Percentiles rank a stretch among this genome's conserved stretches.
phyloP scores from a whole-genome alignment of 306 rosid genomes.

The Citrullus amarus region DNA sequence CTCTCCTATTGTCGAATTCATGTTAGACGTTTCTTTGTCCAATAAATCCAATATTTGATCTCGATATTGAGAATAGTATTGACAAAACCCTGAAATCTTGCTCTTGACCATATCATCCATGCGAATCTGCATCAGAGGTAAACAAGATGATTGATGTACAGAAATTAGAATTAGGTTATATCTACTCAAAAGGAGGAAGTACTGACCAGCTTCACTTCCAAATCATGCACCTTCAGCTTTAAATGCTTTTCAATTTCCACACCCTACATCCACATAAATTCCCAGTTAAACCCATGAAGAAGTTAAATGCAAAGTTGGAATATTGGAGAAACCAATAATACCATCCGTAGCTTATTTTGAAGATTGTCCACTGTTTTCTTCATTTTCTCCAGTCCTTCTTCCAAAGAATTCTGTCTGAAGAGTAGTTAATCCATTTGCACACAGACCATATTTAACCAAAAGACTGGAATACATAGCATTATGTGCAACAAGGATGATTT shows the following conservation, averaged over 20 bases:
- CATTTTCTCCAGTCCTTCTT: slow-evolving; percentile 58
- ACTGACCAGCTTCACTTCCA: slow-evolving; percentile 77
- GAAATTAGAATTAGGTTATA: neutral
- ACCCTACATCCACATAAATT: slow-evolving; percentile 46
- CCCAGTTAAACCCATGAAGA: slow-evolving; percentile 10
- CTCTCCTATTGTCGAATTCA: slow-evolving; percentile 37
- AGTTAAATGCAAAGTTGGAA: neutral
- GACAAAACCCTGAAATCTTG: slow-evolving; percentile 40
- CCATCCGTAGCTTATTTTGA: slow-evolving; percentile 73
- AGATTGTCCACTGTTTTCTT: slow-evolving; percentile 52
- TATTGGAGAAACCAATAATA: slow-evolving; percentile 19
- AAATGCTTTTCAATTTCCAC: slow-evolving; percentile 93
- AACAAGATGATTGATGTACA: neutral
- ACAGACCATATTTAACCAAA: slow-evolving; percentile 26
- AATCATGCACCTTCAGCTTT: slow-evolving; percentile 52
- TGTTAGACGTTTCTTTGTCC: slow-evolving; percentile 44
- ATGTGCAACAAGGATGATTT: neutral
- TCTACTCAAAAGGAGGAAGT: slow-evolving; percentile 4
- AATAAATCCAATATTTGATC: slow-evolving; percentile 46
- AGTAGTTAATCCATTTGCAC: slow-evolving; percentile 57
- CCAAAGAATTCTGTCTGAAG: slow-evolving; percentile 98
- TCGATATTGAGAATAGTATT: slow-evolving; percentile 41
- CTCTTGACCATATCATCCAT: slow-evolving; percentile 32
- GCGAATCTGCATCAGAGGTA: slow-evolving; percentile 41
- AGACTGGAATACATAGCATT: neutral